A percentile compares a stretch with the other conserved stretches of the same genome.
These are phyloP conservation scores for Capsella bursapastoris DNA, from an alignment of 345 rosid species.

Conservation along the genomic window DNA sequence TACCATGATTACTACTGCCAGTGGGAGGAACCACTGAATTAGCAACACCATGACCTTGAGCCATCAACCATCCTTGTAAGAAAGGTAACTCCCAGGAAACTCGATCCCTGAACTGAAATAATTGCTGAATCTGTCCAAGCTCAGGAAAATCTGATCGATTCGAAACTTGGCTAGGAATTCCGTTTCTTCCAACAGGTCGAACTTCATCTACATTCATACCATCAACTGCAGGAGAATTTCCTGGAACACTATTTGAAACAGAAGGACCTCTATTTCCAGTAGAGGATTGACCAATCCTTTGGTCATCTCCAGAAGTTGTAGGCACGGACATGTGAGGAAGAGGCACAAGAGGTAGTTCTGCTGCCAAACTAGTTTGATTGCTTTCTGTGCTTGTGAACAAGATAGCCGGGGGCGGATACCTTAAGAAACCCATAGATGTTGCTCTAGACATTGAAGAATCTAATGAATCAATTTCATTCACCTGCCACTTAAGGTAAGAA, in stretches of 20 bases:
- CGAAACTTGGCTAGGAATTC: slow-evolving; percentile 35
- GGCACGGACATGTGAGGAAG: slow-evolving; percentile 56
- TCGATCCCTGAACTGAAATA: slow-evolving; percentile 58
- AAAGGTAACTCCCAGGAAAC: slow-evolving; percentile 71
- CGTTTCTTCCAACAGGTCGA: slow-evolving; percentile 50
- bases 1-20: slow-evolving; percentile 47
- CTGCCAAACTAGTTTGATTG: slow-evolving; percentile 50
- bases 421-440: slow-evolving; percentile 67
- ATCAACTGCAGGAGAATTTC: slow-evolving; percentile 46
- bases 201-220: slow-evolving; percentile 68
- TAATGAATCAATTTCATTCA: slow-evolving; percentile 80
- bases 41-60: slow-evolving; percentile 64
- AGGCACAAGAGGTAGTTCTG: slow-evolving; percentile 62
- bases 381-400: slow-evolving; percentile 57
- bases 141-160: slow-evolving; percentile 46
- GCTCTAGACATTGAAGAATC: slow-evolving; percentile 74
- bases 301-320: slow-evolving; percentile 51
- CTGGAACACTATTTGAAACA: slow-evolving; percentile 41
- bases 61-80: slow-evolving; percentile 77
- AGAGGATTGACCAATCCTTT: slow-evolving; percentile 46
- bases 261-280: slow-evolving; percentile 47
- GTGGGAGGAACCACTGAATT: slow-evolving; percentile 52
- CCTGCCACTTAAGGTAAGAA: slow-evolving; percentile 67
- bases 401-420: slow-evolving; percentile 72
- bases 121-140: slow-evolving; percentile 55